phyloP scores from a whole-genome alignment of 352 stramenopile species.

The Thalassiosira mediterranea region DNA sequence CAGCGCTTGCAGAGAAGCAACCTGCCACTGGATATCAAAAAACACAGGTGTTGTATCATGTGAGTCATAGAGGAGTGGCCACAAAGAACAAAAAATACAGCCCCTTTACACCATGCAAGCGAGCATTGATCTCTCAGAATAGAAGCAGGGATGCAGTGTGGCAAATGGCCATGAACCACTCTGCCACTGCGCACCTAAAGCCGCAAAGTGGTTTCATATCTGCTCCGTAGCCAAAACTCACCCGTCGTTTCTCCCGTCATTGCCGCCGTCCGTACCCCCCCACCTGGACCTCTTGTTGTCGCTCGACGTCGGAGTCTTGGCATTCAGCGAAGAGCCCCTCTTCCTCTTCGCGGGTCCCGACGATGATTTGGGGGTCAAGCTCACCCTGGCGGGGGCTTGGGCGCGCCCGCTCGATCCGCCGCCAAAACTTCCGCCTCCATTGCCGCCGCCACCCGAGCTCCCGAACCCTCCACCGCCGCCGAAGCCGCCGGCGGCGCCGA shows the following conservation, averaged over 20 bases:
- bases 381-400: neutral
- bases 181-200: neutral
- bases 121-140: no score
- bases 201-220: neutral
- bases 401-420: neutral
- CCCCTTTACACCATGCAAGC: no score
- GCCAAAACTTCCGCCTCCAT: neutral
- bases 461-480: neutral
- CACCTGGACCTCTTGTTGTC: slow-evolving; percentile 9
- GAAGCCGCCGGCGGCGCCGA: slow-evolving; percentile 4
- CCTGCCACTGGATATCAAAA: slow-evolving; percentile 2
- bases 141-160: no score
- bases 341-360: neutral
- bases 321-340: neutral
- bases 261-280: neutral
- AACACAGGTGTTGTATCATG: no score
- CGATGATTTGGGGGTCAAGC: neutral
- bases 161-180: no score
- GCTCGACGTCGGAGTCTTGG: neutral
- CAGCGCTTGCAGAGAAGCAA: slow-evolving; percentile 78
- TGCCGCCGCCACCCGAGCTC: neutral
- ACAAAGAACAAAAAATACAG: no score
- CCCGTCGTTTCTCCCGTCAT: neutral
- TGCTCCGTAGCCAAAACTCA: slow-evolving; percentile 3
- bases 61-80: no score